Percentiles rank a stretch among this genome's conserved stretches.
Conservation (phyloP, 1,284 basidiomycete genomes). For the Gomphus bonarii region DNA sequence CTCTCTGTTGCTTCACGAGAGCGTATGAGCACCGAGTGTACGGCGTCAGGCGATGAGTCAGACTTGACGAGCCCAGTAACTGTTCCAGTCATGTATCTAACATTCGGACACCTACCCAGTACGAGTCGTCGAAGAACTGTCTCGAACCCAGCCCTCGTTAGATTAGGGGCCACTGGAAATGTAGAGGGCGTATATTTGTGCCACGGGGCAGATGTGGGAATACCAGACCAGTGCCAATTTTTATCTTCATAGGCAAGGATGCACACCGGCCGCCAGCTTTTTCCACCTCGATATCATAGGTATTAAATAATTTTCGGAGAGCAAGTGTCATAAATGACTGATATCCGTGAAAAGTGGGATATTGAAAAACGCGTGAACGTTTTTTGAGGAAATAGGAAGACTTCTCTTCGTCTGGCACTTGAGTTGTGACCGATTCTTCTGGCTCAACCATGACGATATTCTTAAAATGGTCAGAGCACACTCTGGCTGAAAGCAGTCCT, state of each 20-base stretch:
- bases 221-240: background rate
- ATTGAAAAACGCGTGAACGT: conserved; percentile 11
- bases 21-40: background rate
- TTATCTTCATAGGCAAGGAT: background rate
- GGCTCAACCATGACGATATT: conserved; percentile 17
- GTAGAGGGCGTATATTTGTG: background rate
- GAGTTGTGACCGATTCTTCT: conserved; percentile 11
- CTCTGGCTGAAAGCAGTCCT: conserved; percentile 14
- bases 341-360: conserved; percentile 11
- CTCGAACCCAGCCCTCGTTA: background rate
- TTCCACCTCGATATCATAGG: background rate
- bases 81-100: background rate
- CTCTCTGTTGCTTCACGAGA: background rate
- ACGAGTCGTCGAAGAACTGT: conserved; percentile 4
- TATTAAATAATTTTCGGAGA: conserved; percentile 2
- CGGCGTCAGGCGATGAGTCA: background rate
- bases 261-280: conserved; percentile 3
- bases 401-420: conserved; percentile 9
- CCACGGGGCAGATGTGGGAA: background rate
- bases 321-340: conserved; percentile 1
- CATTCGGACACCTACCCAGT: background rate
- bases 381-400: conserved; percentile 2
- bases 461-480: conserved; percentile 16
- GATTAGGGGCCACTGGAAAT: background rate
- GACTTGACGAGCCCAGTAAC: background rate